phyloP scores from a whole-genome alignment of 2,329 filamentous ascomycete genomes.

The Colletotrichum sp. region DNA sequence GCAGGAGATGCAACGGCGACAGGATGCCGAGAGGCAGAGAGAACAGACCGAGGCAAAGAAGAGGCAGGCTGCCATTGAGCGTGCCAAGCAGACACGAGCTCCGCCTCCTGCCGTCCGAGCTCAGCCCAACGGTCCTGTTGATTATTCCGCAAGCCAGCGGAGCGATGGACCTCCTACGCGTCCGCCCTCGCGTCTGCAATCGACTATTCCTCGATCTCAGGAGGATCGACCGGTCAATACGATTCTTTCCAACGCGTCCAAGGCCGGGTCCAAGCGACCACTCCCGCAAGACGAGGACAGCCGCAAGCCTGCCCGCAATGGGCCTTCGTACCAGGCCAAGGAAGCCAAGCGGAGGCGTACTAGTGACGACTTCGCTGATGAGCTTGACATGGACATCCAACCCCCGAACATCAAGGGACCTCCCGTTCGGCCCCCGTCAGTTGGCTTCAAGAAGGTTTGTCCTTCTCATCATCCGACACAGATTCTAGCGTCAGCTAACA shows the following conservation, averaged over 20 bases:
- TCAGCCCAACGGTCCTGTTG: slow-evolving; percentile 57
- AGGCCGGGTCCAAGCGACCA: slow-evolving; percentile 76
- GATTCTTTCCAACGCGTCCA: slow-evolving; percentile 65
- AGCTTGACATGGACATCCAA: slow-evolving; percentile 62
- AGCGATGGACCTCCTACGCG: slow-evolving; percentile 34
- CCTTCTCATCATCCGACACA: not conserved
- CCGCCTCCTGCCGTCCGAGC: slow-evolving; percentile 64
- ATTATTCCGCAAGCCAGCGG: slow-evolving; percentile 40
- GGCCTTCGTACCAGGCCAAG: slow-evolving; percentile 68
- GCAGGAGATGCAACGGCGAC: slow-evolving; percentile 62
- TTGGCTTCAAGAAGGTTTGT: slow-evolving; percentile 70
- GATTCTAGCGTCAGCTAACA: not conserved
- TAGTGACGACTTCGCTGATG: slow-evolving; percentile 72
- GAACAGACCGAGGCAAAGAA: slow-evolving; percentile 70
- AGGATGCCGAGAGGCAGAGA: slow-evolving; percentile 66
- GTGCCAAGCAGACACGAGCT: slow-evolving; percentile 67
- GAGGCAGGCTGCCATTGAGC: slow-evolving; percentile 67
- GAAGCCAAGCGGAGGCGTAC: slow-evolving; percentile 84
- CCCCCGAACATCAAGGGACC: slow-evolving; percentile 75
- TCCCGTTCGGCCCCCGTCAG: slow-evolving; percentile 78
- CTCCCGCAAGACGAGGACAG: slow-evolving; percentile 69
- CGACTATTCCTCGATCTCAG: slow-evolving; percentile 53
- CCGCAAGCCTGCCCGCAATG: slow-evolving; percentile 54
- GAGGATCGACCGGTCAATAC: slow-evolving; percentile 71
- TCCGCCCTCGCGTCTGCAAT: slow-evolving; percentile 64